Evolutionary conservation across 257 asterid genomes (phyloP).

Genomic region (Cordia subcordata): DNA sequence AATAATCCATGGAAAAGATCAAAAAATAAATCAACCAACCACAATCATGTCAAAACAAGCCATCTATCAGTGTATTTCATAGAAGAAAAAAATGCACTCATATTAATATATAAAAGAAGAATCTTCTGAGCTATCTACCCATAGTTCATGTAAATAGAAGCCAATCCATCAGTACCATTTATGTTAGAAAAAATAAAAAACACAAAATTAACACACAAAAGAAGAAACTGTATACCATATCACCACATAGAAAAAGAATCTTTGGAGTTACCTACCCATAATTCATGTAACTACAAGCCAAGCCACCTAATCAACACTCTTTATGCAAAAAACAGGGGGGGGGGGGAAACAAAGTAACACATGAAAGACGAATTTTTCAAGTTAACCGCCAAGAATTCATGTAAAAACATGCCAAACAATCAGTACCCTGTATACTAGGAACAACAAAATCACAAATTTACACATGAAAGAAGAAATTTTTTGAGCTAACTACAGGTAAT

Average conservation of each 20-base stretch:
- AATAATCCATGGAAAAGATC: background rate
- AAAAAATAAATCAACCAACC: background rate
- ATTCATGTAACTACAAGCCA: background rate
- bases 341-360: too few species aligned
- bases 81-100: background rate
- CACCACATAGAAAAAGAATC: background rate
- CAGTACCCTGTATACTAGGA: too few species aligned
- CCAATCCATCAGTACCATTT: background rate
- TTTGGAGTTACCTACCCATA: background rate
- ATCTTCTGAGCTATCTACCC: background rate
- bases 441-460: too few species aligned
- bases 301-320: background rate
- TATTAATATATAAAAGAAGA: background rate
- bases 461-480: too few species aligned
- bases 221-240: too few species aligned
- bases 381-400: background rate
- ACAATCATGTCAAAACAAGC: too few species aligned
- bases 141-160: background rate
- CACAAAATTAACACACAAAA: background rate
- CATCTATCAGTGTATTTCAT: background rate
- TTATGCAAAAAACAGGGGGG: background rate
- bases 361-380: too few species aligned
- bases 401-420: too few species aligned
- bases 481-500: too few species aligned
- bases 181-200: background rate